Conservation (phyloP, 352 stramenopile genomes). For the Blastocystis sp. region DNA sequence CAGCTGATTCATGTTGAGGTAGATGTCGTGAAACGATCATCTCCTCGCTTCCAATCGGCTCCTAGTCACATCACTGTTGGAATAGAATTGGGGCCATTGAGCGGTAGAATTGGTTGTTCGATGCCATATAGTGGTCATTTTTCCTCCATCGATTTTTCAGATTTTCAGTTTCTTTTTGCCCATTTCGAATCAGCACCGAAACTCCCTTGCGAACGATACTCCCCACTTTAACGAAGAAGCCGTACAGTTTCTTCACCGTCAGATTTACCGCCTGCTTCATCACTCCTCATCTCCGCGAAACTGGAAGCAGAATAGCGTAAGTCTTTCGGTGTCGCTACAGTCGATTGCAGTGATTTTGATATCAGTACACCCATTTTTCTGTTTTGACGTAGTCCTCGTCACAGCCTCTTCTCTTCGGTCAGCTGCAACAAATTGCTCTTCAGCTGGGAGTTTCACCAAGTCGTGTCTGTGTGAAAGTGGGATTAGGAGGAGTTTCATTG, state of each 20-base stretch:
- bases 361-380: not conserved
- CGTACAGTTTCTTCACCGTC: not conserved
- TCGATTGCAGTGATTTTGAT: not conserved
- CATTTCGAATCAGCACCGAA: not conserved
- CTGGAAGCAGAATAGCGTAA: not conserved
- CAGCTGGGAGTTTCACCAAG: not conserved
- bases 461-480: not conserved
- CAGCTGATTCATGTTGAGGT: not conserved
- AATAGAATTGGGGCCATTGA: not conserved
- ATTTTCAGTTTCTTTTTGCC: not conserved
- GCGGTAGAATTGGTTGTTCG: not conserved
- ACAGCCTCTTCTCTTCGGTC: not conserved
- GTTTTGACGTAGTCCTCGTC: not conserved
- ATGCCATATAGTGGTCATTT: not conserved
- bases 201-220: not conserved
- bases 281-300: not conserved
- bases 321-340: not conserved
- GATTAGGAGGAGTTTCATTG: not conserved
- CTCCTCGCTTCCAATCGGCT: not conserved
- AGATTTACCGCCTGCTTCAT: not conserved
- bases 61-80: not conserved
- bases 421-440: not conserved
- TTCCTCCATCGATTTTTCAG: not conserved
- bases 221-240: not conserved
- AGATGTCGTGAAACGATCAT: not conserved